These are phyloP conservation scores for Cutaneotrichosporon spelunceum DNA, from an alignment of 1,284 basidiomycete genomes.

Conservation along the genomic window DNA sequence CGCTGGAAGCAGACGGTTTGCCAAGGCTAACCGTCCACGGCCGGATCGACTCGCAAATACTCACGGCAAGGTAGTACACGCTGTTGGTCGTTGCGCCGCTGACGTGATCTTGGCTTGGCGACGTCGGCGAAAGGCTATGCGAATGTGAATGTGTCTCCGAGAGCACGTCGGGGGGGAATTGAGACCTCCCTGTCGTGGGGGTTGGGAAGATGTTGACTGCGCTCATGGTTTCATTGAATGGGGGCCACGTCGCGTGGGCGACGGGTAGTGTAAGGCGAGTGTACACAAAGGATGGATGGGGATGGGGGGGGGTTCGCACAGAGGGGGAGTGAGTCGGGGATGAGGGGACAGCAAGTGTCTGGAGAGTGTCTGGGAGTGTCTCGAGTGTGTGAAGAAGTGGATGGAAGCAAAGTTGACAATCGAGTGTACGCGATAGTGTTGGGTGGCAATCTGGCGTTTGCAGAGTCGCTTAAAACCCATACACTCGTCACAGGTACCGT, in stretches of 20 bases:
- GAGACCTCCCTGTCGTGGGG: background rate
- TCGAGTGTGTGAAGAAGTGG: background rate
- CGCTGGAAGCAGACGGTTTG: too few relatives aligned
- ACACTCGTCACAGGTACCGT: too few relatives aligned
- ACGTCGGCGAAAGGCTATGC: background rate
- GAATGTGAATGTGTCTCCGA: background rate
- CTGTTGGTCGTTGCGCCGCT: background rate
- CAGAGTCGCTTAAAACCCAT: background rate
- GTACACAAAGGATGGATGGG: background rate
- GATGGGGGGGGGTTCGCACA: background rate
- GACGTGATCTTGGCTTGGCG: too few relatives aligned
- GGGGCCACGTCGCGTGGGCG: background rate
- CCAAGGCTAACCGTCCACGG: too few relatives aligned
- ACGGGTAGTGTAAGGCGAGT: background rate
- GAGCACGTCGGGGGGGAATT: background rate
- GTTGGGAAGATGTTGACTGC: background rate
- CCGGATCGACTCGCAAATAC: background rate
- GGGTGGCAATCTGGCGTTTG: background rate
- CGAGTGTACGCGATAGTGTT: background rate
- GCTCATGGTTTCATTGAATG: background rate
- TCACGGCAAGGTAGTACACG: conserved; percentile 25
- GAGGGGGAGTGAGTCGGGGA: background rate
- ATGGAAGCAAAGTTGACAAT: background rate
- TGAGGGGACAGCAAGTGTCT: background rate
- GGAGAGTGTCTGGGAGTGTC: background rate